Conservation (phyloP, 805 yeast genomes). For the Pichia scutulata region DNA sequence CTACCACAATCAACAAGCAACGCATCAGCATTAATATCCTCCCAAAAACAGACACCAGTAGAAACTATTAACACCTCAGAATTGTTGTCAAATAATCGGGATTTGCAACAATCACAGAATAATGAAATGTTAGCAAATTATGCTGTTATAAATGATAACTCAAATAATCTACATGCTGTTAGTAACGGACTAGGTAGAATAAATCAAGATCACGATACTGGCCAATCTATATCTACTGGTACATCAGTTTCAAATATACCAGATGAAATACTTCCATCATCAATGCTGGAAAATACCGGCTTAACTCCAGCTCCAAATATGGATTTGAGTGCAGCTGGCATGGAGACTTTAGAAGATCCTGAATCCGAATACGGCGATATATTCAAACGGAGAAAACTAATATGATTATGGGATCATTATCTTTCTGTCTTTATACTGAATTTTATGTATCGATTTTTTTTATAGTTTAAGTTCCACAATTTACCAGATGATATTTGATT, state of each 20-base stretch:
- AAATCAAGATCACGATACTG: not conserved
- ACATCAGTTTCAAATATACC: not conserved
- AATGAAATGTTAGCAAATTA: not conserved
- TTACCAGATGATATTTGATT: too few relatives aligned
- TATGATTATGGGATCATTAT: not conserved
- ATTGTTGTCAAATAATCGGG: not conserved
- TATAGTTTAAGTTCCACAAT: too few relatives aligned
- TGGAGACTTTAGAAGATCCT: not conserved
- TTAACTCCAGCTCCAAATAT: slow-evolving; percentile 1
- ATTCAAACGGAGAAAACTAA: slow-evolving; percentile 2
- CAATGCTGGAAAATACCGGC: slow-evolving; percentile 1
- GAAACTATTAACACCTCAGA: not conserved
- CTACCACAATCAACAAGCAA: not conserved
- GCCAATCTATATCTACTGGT: not conserved
- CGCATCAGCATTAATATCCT: not conserved
- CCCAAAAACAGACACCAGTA: not conserved
- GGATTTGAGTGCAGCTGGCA: not conserved
- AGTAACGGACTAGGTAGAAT: not conserved
- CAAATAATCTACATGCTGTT: not conserved
- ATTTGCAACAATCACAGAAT: not conserved
- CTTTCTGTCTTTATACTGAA: too few relatives aligned
- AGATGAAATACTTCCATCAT: slow-evolving; percentile 1
- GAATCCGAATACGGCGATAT: slow-evolving; percentile 12
- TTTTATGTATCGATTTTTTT: too few relatives aligned
- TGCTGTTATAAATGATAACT: not conserved